Percentiles rank a stretch among this genome's conserved stretches.
These are phyloP conservation scores for Gaertneriomyces semiglobifer DNA, from an alignment of 192 early-diverging fungal species.

Conservation along the genomic window DNA sequence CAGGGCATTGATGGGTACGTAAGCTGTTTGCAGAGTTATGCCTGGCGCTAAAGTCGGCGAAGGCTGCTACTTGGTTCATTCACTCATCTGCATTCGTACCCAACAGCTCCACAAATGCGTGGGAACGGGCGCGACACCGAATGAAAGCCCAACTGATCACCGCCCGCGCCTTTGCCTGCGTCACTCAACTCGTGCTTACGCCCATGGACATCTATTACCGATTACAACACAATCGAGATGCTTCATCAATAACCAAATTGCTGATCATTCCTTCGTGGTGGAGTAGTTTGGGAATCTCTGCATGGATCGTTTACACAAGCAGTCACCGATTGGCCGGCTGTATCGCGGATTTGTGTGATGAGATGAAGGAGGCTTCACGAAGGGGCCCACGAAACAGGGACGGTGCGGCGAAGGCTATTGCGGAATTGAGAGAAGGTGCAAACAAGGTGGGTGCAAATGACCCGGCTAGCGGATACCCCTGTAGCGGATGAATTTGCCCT, in stretches of 20 bases:
- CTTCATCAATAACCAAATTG: background rate
- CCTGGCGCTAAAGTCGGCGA: too few relatives aligned
- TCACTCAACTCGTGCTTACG: constrained; percentile 3
- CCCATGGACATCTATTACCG: background rate
- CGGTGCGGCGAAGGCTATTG: background rate
- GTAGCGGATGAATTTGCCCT: background rate
- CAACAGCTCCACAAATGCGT: background rate
- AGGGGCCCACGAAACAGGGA: background rate
- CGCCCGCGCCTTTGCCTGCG: background rate
- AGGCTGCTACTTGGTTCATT: too few relatives aligned
- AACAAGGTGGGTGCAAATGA: background rate
- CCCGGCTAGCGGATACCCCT: background rate
- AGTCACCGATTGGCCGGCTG: background rate
- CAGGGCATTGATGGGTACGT: background rate
- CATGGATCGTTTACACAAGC: background rate
- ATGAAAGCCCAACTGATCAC: background rate
- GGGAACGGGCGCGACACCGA: background rate
- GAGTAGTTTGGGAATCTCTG: background rate
- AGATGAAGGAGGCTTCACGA: background rate
- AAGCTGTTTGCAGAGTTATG: background rate
- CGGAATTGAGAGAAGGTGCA: background rate
- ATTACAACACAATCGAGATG: background rate
- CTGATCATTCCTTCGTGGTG: background rate
- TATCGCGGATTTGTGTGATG: background rate
- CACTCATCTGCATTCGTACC: background rate